These are phyloP conservation scores for Fistulifera pelliculosa DNA, from an alignment of 108 stramenopile genomes.

Conservation along the genomic window DNA sequence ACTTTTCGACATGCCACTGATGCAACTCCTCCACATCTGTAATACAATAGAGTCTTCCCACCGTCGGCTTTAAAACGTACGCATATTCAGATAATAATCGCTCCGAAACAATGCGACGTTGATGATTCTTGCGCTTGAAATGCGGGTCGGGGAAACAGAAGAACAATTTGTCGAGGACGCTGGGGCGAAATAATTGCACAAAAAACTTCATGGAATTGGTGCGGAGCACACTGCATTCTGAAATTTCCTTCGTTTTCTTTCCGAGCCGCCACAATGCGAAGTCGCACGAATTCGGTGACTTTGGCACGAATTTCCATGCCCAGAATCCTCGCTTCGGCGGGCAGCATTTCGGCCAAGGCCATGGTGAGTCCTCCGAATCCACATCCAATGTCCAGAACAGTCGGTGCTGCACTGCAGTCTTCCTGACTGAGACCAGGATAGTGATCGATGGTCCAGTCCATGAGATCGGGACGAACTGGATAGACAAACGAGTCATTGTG, in stretches of 20 bases:
- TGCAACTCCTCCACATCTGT: constrained; percentile 96
- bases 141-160: constrained; percentile 98
- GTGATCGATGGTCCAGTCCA: constrained; percentile 84
- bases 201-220: constrained; percentile 92
- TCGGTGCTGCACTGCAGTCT: constrained; percentile 18
- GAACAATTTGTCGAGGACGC: constrained; percentile 77
- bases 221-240: constrained; percentile 80
- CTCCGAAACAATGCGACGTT: constrained; percentile 78
- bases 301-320: constrained; percentile 96
- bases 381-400: constrained; percentile 95
- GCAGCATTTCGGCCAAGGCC: constrained; percentile 51
- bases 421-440: constrained; percentile 55
- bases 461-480: constrained; percentile 63
- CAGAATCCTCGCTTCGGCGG: constrained; percentile 78
- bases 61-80: constrained; percentile 59
- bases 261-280: constrained; percentile 84
- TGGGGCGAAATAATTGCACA: constrained; percentile 57
- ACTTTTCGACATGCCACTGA: constrained; percentile 89
- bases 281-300: constrained; percentile 91
- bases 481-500: constrained; percentile 91
- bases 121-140: constrained; percentile 97
- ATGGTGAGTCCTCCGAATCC: constrained; percentile 96
- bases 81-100: constrained; percentile 90
- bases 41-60: constrained; percentile 83
- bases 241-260: constrained; percentile 52